Evolutionary conservation across 371 early-diverging fungal genomes (phyloP), one percentile per base, ranked within the genome.

Genomic region (Conidiobolus incongruus): DNA sequence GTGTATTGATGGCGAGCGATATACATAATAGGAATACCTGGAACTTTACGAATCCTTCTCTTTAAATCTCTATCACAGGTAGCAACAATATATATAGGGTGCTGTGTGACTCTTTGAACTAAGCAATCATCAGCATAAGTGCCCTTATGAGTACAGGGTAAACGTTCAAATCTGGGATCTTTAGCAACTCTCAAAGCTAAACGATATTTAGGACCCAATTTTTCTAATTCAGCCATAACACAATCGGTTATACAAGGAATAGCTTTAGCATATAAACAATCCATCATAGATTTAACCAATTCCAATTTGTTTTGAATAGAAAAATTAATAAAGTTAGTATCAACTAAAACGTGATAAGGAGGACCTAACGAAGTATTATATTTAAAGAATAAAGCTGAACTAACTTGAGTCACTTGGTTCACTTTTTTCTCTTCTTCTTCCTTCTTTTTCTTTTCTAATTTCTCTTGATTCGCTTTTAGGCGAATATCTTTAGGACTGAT

Each of bases 111-210:
- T 29, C 99, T 67, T 43, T 93, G 75, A 2, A 99, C 89, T 33
- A 99, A 64, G 58, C 99, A 99, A 69, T 99, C 98, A 75, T 99
- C 99, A 24, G 99, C 99, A 70, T 99, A 99, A 1, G 95, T 98
- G 26, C 99, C 99, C 52, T 90, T 92, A 63, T 99, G 99, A 38
- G 87, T 74, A 63, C 99, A 99, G 11, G 89, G 85, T 31, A 99
- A 63, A 20, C 94, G 68, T 50, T 95, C 91, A 55, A 93, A 94
- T 21, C 95, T 68, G 20, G 92, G 91, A 51, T 94, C 95, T 17
- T 94, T 74, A 0, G 97, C 97, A 30, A 90, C 77, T 35, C 82
- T 82, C 46, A 99, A 61, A 1, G 99, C 99, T 40, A 99, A 77
- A 20, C 97, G 75, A 56, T 88, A 98, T 51, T 90, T 90, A 22